Conservation (phyloP, 192 early-diverging fungal species). For the Coemansia sp. region DNA sequence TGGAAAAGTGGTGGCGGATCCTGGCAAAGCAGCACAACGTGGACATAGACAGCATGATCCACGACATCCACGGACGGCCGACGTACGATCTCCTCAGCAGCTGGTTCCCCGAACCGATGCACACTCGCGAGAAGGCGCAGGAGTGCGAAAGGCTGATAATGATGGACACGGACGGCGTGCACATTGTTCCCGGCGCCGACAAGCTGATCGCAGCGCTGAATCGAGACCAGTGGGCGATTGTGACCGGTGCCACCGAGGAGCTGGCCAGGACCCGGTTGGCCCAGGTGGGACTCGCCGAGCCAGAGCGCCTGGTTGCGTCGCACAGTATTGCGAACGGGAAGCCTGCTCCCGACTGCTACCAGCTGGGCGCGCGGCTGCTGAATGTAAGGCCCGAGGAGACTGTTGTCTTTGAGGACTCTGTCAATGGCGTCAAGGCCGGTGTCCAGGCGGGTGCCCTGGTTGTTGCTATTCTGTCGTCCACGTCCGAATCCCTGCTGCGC, state of each 20-base stretch:
- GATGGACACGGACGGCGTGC: conserved; percentile 22
- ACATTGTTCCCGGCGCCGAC: conserved; percentile 32
- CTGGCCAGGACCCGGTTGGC: conserved; percentile 24
- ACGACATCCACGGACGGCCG: conserved; percentile 32
- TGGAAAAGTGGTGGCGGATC: conserved; percentile 34
- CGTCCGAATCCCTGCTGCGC: conserved; percentile 6
- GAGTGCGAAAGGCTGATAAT: conserved; percentile 15
- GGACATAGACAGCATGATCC: conserved; percentile 12
- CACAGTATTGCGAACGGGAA: conserved; percentile 21
- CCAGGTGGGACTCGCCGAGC: conserved; percentile 23
- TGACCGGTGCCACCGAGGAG: conserved; percentile 28
- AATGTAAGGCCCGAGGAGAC: conserved; percentile 10
- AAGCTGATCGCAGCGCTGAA: conserved; percentile 10
- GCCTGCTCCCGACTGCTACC: conserved; percentile 35
- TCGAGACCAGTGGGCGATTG: conserved; percentile 32
- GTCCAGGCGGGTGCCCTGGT: conserved; percentile 28
- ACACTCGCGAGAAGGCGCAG: conserved; percentile 18
- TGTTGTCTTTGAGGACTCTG: conserved; percentile 45
- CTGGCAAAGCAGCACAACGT: conserved; percentile 22
- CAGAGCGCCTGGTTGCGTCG: conserved; percentile 24
- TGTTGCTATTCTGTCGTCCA: conserved; percentile 35
- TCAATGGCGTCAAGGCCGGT: conserved; percentile 37
- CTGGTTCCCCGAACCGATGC: conserved; percentile 29
- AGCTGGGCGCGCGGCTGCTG: conserved; percentile 19
- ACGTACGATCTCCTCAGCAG: conserved; percentile 25